phyloP scores from a whole-genome alignment of 2,329 filamentous ascomycete genomes.

The Fusarium torulosum region DNA sequence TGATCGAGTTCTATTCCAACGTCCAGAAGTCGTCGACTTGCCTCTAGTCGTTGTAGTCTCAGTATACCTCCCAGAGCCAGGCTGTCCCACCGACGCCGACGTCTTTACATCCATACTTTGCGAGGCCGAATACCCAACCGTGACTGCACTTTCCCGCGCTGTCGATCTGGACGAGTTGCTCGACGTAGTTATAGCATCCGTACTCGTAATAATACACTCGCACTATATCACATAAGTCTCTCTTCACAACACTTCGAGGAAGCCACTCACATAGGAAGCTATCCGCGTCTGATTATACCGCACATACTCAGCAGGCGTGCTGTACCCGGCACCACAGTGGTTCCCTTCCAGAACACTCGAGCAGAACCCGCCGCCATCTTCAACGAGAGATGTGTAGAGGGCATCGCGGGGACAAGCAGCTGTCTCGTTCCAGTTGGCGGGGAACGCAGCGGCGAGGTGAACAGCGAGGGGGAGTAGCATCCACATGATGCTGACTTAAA shows the following conservation, averaged over 20 bases:
- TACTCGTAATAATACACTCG: slow-evolving; percentile 44
- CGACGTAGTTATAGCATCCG: background rate
- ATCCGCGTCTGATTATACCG: slow-evolving; percentile 48
- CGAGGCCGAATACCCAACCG: slow-evolving; percentile 9
- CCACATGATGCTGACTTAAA: slow-evolving; percentile 40
- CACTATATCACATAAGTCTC: slow-evolving; percentile 42
- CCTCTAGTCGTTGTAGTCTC: background rate
- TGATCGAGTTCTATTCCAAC: slow-evolving; percentile 3
- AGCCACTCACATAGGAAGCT: slow-evolving; percentile 50
- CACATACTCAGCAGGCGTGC: slow-evolving; percentile 49
- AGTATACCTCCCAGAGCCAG: slow-evolving; percentile 24
- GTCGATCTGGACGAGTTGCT: background rate
- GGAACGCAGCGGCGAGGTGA: slow-evolving; percentile 24
- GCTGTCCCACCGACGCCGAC: slow-evolving; percentile 10
- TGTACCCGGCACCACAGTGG: slow-evolving; percentile 41
- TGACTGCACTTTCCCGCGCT: background rate
- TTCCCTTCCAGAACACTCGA: slow-evolving; percentile 46
- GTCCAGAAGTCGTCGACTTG: background rate
- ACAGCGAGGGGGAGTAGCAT: slow-evolving; percentile 30
- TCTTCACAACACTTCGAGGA: background rate
- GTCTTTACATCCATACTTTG: slow-evolving; percentile 6
- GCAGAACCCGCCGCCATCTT: slow-evolving; percentile 49
- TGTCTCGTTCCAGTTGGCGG: slow-evolving; percentile 33
- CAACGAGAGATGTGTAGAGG: slow-evolving; percentile 50
- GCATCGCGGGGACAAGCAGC: slow-evolving; percentile 47